Percentiles rank a stretch among this genome's conserved stretches.
phyloP scores from a whole-genome alignment of 2,329 filamentous ascomycete species.

The Verticillium nonalfalfae region DNA sequence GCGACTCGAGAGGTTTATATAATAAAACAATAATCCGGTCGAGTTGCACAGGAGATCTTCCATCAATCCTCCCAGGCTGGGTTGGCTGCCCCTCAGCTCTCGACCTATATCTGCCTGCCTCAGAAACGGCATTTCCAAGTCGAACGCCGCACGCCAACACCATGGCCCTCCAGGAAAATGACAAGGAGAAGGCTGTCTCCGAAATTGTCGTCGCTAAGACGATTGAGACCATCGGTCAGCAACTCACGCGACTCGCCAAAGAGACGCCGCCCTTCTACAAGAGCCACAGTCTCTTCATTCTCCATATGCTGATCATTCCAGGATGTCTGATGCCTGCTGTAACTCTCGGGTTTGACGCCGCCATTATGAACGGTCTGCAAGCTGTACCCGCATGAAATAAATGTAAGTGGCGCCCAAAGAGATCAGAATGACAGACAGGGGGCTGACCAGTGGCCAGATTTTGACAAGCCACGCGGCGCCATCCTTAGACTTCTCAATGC shows the following conservation, averaged over 20 bases:
- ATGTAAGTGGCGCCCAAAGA: neutral
- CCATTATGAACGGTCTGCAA: neutral
- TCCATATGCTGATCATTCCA: neutral
- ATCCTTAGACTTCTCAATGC: slow-evolving; percentile 3
- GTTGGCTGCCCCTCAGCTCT: neutral
- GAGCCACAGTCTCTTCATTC: neutral
- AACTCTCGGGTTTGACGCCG: neutral
- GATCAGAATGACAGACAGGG: neutral
- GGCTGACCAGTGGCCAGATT: neutral
- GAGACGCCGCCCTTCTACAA: slow-evolving; percentile 1
- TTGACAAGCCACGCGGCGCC: neutral
- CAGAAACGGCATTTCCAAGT: neutral
- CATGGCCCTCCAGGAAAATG: neutral
- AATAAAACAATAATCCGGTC: neutral
- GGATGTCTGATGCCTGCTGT: neutral
- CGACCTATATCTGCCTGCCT: no score
- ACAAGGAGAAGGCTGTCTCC: neutral
- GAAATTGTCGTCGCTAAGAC: neutral
- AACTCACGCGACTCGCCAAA: neutral
- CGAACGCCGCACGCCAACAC: neutral
- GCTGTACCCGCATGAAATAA: neutral
- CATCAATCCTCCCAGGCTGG: neutral
- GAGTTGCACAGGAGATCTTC: neutral
- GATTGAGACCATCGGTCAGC: neutral
- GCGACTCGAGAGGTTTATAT: neutral